Conservation (phyloP, 306 rosid species). For the Prunus kanzakura region DNA sequence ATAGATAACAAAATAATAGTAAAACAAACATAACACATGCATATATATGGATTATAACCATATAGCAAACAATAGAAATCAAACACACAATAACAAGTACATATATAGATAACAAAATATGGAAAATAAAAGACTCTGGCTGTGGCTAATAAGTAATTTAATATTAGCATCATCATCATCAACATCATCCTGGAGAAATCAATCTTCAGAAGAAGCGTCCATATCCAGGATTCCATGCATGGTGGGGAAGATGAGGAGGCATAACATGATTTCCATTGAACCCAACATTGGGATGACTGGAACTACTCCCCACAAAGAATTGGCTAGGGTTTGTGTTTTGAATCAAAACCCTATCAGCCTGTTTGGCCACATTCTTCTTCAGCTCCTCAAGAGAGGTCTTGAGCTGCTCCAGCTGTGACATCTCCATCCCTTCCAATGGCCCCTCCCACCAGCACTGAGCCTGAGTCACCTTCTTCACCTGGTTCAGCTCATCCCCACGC, state of each 20-base stretch:
- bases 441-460: slow-evolving; percentile 26
- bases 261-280: slow-evolving; percentile 1
- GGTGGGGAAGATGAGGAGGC: slow-evolving; percentile 1
- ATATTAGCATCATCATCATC: neutral
- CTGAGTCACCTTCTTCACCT: slow-evolving; percentile 9
- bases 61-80: neutral
- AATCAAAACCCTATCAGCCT: slow-evolving; percentile 31
- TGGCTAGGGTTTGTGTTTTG: slow-evolving; percentile 24
- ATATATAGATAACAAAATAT: neutral
- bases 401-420: slow-evolving; percentile 25
- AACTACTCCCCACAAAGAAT: neutral
- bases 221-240: slow-evolving; percentile 19
- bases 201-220: slow-evolving; percentile 29
- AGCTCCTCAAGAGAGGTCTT: slow-evolving; percentile 24
- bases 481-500: slow-evolving; percentile 20
- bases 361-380: slow-evolving; percentile 32
- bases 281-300: neutral
- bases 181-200: too few species aligned
- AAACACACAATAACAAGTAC: neutral
- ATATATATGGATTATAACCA: neutral
- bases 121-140: neutral
- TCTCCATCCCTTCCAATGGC: slow-evolving; percentile 23
- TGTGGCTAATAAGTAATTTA: neutral
- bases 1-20: neutral
- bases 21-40: neutral